Conservation (phyloP, 2,329 filamentous ascomycete species). For the Massarina eburnea region DNA sequence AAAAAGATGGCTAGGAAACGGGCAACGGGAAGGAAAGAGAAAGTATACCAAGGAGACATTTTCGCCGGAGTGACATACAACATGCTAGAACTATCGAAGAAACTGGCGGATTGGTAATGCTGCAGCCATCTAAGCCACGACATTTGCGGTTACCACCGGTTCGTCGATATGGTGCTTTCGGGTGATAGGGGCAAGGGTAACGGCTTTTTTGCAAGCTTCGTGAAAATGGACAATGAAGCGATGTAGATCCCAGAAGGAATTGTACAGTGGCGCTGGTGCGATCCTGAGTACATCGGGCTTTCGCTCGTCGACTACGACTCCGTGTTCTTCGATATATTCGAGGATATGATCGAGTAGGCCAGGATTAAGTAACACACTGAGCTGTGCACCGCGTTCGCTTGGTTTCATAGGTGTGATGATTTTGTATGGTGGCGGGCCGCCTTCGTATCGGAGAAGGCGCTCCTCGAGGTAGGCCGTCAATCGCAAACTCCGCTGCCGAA, state of each 20-base stretch:
- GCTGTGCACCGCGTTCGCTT: conserved; percentile 71
- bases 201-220: conserved; percentile 49
- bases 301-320: conserved; percentile 78
- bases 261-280: conserved; percentile 83
- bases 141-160: too few species aligned
- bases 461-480: conserved; percentile 76
- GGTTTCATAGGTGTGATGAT: conserved; percentile 71
- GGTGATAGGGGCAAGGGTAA: conserved; percentile 8
- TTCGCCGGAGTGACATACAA: not conserved
- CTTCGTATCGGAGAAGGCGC: conserved; percentile 26
- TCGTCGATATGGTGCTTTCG: not conserved
- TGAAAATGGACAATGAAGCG: conserved; percentile 51
- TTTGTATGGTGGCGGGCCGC: conserved; percentile 41
- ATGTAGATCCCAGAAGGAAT: conserved; percentile 71
- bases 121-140: not conserved
- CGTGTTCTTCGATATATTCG: conserved; percentile 63
- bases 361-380: conserved; percentile 70
- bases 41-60: not conserved
- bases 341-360: conserved; percentile 72
- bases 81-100: not conserved
- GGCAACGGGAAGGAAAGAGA: not conserved
- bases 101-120: not conserved
- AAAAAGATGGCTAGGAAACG: not conserved
- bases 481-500: conserved; percentile 71
- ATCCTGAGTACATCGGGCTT: conserved; percentile 84